Evolutionary conservation across 148 eudicot species (phyloP).

Genomic region (Vaccinium darrowii): DNA sequence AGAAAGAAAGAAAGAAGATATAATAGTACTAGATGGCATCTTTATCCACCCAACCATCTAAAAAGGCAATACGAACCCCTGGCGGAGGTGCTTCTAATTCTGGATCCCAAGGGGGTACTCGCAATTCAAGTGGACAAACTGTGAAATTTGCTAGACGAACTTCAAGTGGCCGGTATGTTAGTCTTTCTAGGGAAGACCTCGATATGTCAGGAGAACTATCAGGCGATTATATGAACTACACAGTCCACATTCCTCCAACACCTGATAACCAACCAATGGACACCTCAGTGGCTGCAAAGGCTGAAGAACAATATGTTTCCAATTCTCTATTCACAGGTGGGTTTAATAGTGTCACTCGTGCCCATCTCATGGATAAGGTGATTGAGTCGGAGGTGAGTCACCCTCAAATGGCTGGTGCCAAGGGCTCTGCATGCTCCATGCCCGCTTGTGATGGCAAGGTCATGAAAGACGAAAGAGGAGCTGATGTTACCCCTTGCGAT

Average conservation of each 20-base stretch:
- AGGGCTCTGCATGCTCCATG: slow-evolving; percentile 68
- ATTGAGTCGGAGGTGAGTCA: slow-evolving; percentile 59
- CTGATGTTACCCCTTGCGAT: slow-evolving; percentile 66
- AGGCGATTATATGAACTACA: slow-evolving; percentile 63
- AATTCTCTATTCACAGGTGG: slow-evolving; percentile 82
- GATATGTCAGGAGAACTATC: slow-evolving; percentile 63
- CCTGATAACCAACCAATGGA: slow-evolving; percentile 87
- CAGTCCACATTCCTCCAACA: slow-evolving; percentile 76
- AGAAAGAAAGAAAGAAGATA: background rate
- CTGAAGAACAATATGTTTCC: slow-evolving; percentile 83
- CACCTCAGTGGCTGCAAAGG: slow-evolving; percentile 64
- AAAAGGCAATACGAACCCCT: slow-evolving; percentile 9
- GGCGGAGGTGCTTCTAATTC: background rate
- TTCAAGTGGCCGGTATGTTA: slow-evolving; percentile 69
- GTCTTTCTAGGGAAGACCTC: slow-evolving; percentile 68
- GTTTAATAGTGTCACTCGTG: slow-evolving; percentile 81
- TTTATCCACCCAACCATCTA: slow-evolving; percentile 15
- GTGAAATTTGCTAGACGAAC: slow-evolving; percentile 73
- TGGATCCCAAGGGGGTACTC: slow-evolving; percentile 3
- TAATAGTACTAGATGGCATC: background rate
- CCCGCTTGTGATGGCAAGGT: slow-evolving; percentile 72
- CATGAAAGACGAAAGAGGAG: slow-evolving; percentile 74
- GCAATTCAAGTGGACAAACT: slow-evolving; percentile 35
- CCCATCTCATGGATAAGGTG: slow-evolving; percentile 83
- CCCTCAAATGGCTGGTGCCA: slow-evolving; percentile 57